Percentiles rank a stretch among this genome's conserved stretches.
phyloP scores from a whole-genome alignment of 2,329 filamentous ascomycete genomes.

The Penicillium sp. region DNA sequence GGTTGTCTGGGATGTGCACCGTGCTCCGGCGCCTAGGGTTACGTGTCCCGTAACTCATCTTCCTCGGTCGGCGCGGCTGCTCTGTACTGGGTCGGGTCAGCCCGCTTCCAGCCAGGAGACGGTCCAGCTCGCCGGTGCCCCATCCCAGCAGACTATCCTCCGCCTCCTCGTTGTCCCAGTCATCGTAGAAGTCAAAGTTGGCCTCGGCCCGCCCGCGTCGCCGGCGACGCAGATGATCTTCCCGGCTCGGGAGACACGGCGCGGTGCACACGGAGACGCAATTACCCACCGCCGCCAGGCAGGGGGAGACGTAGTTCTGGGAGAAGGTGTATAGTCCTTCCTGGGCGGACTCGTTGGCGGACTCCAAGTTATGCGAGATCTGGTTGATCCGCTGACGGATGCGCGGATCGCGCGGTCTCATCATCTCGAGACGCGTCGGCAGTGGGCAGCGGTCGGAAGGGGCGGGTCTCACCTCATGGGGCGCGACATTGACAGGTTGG shows the following conservation, averaged over 20 bases:
- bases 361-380: constrained; percentile 84
- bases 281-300: constrained; percentile 64
- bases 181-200: constrained; percentile 96
- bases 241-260: constrained; percentile 64
- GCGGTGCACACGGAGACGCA: constrained; percentile 69
- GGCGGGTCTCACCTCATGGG: constrained; percentile 15
- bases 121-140: constrained; percentile 82
- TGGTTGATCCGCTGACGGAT: constrained; percentile 92
- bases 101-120: constrained; percentile 69
- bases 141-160: constrained; percentile 67
- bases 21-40: constrained; percentile 58
- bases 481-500: constrained; percentile 15
- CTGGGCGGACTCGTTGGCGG: constrained; percentile 86
- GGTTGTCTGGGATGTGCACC: constrained; percentile 50
- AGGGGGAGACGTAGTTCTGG: constrained; percentile 80
- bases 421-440: constrained; percentile 45
- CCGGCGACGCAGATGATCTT: constrained; percentile 69
- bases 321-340: constrained; percentile 86
- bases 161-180: constrained; percentile 72
- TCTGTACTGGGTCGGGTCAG: constrained; percentile 43
- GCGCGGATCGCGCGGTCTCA: constrained; percentile 70
- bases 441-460: constrained; percentile 8
- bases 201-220: constrained; percentile 70
- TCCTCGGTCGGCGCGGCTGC: constrained; percentile 70
- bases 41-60: constrained; percentile 85